Evolutionary conservation across 2,329 filamentous ascomycete genomes (phyloP), one percentile per base, ranked within the genome.

Genomic region (Neurospora sp.): DNA sequence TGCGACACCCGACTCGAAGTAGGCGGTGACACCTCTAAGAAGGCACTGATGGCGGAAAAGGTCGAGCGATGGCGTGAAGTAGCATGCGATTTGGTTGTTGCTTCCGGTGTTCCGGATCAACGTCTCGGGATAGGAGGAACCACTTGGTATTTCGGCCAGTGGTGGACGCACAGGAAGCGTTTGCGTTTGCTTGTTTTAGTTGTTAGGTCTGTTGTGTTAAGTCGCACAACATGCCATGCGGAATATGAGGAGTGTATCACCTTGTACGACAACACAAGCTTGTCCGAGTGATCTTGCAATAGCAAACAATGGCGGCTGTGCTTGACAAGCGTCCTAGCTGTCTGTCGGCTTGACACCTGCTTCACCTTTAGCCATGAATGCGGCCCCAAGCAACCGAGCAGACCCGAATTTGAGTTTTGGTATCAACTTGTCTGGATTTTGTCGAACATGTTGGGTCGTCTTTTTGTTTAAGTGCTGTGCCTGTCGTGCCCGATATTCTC

Each of bases 1-100:
- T 46, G 72, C 75, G 69, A 73, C 39, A 28, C 74, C 73, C 28
- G 73, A 52, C 37, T 73, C 69, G 71, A 33, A 36, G 19, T 37
- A 39, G 36, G 19, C 12, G 17, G 62, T 12, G 15, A 19, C 8
- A 37, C 28, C 15, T 36, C 28, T 62, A 1, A 36, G 12, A 62
- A 28, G 52, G 23, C 1, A 52, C 11, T 52, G 46, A 62, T 28
- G 28, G 23, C 23, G 52, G 23, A 17, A 33, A 2, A 36, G 28
- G 4, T 62, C 23, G 2, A 33, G 52, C 8, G 12, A 62, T 17
- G 52, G 15, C 52, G 52, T 62, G 2, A 62, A 33, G 52, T 62
- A 62, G 28, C 28, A 36, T 36, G 28, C 52, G 52, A 5, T 62
- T 41, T 11, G 5, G 28, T 36, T 69, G 40, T 62, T 62, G 36